A percentile compares a stretch with the other conserved stretches of the same genome.
Evolutionary conservation across 2,329 filamentous ascomycete genomes (phyloP).

Genomic region (Aureobasidium vineae): DNA sequence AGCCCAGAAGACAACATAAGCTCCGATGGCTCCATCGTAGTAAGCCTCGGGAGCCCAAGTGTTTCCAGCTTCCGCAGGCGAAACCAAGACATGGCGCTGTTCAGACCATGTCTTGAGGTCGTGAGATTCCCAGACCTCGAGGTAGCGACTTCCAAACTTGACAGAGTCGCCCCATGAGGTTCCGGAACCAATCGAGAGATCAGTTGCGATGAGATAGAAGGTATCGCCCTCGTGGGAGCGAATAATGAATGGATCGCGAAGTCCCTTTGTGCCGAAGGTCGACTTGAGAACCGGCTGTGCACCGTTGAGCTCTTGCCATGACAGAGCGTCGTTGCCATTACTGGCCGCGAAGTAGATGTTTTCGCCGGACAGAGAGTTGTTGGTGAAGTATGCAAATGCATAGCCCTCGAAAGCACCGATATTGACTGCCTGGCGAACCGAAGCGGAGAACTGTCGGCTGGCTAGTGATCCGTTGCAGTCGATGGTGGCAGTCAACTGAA

Average conservation of each 20-base stretch:
- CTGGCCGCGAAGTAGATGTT: slow-evolving; percentile 55
- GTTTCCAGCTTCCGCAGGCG: slow-evolving; percentile 52
- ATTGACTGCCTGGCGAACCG: not conserved
- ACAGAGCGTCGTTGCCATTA: slow-evolving; percentile 53
- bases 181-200: slow-evolving; percentile 55
- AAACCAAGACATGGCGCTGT: slow-evolving; percentile 53
- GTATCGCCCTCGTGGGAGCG: slow-evolving; percentile 52
- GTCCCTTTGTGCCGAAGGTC: slow-evolving; percentile 49
- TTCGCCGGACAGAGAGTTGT: slow-evolving; percentile 47
- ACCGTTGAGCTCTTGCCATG: slow-evolving; percentile 53
- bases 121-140: slow-evolving; percentile 55
- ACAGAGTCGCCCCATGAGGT: slow-evolving; percentile 54
- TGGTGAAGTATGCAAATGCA: slow-evolving; percentile 55
- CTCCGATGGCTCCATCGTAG: slow-evolving; percentile 47
- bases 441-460: not conserved
- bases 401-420: slow-evolving; percentile 41
- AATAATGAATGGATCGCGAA: slow-evolving; percentile 56
- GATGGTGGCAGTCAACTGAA: not conserved
- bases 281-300: slow-evolving; percentile 51
- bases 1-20: slow-evolving; percentile 51
- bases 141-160: slow-evolving; percentile 50
- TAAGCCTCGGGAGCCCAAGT: slow-evolving; percentile 57
- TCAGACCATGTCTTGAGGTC: slow-evolving; percentile 54
- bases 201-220: slow-evolving; percentile 55
- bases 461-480: not conserved